Evolutionary conservation across 345 rosid species (phyloP).

Genomic region (Citropsis articulata): DNA sequence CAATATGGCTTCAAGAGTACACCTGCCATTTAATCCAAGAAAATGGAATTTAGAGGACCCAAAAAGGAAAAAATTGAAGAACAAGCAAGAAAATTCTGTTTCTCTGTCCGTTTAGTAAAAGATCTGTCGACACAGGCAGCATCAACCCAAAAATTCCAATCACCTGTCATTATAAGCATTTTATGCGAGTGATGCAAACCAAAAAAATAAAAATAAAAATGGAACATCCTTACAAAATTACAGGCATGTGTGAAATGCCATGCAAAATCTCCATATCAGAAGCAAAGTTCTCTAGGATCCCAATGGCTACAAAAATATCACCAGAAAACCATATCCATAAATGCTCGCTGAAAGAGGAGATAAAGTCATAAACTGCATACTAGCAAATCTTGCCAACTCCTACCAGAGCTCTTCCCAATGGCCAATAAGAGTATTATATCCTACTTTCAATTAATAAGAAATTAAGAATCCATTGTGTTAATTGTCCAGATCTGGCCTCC

Average conservation of each 20-base stretch:
- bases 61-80: not conserved
- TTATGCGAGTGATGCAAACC: not conserved
- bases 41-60: not conserved
- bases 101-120: not conserved
- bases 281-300: not conserved
- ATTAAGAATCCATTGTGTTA: not conserved
- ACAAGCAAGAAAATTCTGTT: not conserved
- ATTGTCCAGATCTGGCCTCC: slow-evolving; percentile 8
- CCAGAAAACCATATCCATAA: not conserved
- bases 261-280: not conserved
- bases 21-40: not conserved
- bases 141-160: not conserved
- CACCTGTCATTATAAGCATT: not conserved
- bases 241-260: not conserved
- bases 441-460: not conserved
- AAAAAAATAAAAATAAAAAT: not conserved
- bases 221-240: slow-evolving; percentile 1
- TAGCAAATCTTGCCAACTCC: not conserved
- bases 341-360: not conserved
- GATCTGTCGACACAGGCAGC: not conserved
- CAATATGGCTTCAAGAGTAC: not conserved
- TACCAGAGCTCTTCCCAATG: not conserved
- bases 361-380: not conserved
- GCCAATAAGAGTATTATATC: not conserved
- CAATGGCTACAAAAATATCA: not conserved